A percentile compares a stretch with the other conserved stretches of the same genome.
Conservation (phyloP, 2,329 filamentous ascomycete species). For the Tolypocladium ovalisporum region DNA sequence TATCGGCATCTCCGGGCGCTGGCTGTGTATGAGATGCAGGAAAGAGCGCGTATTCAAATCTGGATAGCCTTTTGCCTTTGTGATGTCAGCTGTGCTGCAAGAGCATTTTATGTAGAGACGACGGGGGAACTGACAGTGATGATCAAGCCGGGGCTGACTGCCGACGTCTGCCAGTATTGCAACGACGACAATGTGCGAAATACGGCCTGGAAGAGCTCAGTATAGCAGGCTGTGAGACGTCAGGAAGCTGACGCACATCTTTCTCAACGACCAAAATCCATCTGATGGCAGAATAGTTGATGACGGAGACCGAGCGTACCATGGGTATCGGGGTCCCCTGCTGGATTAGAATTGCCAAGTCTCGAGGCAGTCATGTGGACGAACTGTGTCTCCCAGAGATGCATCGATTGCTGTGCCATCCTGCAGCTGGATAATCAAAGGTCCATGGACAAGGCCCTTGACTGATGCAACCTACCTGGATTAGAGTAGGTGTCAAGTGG, state of each 20-base stretch:
- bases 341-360: slow-evolving; percentile 5
- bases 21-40: slow-evolving; percentile 39
- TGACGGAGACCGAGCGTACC: slow-evolving; percentile 31
- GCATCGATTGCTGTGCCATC: slow-evolving; percentile 29
- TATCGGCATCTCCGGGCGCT: slow-evolving; percentile 41
- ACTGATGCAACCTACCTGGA: slow-evolving; percentile 52
- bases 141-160: slow-evolving; percentile 48
- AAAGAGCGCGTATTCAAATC: slow-evolving; percentile 62
- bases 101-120: not conserved
- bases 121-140: slow-evolving; percentile 45
- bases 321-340: slow-evolving; percentile 53
- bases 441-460: slow-evolving; percentile 60
- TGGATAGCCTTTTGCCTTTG: slow-evolving; percentile 70
- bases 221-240: not conserved
- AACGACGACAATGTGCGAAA: slow-evolving; percentile 56
- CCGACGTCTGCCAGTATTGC: slow-evolving; percentile 38
- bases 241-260: slow-evolving; percentile 38
- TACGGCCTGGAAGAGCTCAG: slow-evolving; percentile 45
- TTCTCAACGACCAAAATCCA: slow-evolving; percentile 74
- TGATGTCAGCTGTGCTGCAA: not conserved
- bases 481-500: slow-evolving; percentile 5
- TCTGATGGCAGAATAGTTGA: slow-evolving; percentile 37
- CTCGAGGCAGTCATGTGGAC: not conserved
- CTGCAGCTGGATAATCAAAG: slow-evolving; percentile 32
- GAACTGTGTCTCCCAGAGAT: slow-evolving; percentile 17